Evolutionary conservation across 1,284 basidiomycete species (phyloP).

Genomic region (Rugosomyces carneus): DNA sequence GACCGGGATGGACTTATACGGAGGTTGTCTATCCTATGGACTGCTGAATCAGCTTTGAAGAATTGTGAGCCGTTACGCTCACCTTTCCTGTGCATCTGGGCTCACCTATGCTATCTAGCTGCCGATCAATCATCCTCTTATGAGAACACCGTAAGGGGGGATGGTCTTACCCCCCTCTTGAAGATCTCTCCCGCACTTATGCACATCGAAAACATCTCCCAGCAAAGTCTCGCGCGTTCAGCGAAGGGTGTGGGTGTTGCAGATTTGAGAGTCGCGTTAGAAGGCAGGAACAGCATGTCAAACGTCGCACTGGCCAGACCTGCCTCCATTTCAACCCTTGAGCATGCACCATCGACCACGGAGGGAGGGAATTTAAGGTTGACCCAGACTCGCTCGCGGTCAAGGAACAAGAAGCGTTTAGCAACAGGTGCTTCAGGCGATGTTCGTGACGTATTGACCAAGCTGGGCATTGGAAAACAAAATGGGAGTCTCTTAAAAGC

Average conservation of each 20-base stretch:
- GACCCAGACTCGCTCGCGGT: constrained; percentile 46
- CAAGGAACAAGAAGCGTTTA: constrained; percentile 48
- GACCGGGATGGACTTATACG: constrained; percentile 50
- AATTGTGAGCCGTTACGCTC: constrained; percentile 52
- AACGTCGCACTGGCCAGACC: constrained; percentile 60
- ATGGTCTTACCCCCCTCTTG: constrained; percentile 64
- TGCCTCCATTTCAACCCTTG: constrained; percentile 69
- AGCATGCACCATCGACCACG: constrained; percentile 51
- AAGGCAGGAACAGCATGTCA: constrained; percentile 74
- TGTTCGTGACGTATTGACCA: constrained; percentile 72
- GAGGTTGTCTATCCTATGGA: constrained; percentile 60
- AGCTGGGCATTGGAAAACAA: constrained; percentile 69
- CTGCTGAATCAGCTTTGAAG: constrained; percentile 65
- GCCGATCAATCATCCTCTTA: constrained; percentile 56
- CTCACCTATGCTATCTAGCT: constrained; percentile 28
- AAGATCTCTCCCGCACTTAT: constrained; percentile 79
- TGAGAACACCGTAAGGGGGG: constrained; percentile 50
- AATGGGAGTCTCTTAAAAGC: constrained; percentile 60
- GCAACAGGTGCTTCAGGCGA: constrained; percentile 55
- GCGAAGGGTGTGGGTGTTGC: constrained; percentile 76
- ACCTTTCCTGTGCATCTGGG: background rate
- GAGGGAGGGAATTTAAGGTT: constrained; percentile 37
- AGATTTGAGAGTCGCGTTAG: constrained; percentile 81
- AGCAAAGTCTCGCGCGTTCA: constrained; percentile 73
- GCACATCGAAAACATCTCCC: constrained; percentile 83